These are phyloP conservation scores for Dalbergia oliveri DNA, from an alignment of 306 rosid genomes.

Conservation along the genomic window DNA sequence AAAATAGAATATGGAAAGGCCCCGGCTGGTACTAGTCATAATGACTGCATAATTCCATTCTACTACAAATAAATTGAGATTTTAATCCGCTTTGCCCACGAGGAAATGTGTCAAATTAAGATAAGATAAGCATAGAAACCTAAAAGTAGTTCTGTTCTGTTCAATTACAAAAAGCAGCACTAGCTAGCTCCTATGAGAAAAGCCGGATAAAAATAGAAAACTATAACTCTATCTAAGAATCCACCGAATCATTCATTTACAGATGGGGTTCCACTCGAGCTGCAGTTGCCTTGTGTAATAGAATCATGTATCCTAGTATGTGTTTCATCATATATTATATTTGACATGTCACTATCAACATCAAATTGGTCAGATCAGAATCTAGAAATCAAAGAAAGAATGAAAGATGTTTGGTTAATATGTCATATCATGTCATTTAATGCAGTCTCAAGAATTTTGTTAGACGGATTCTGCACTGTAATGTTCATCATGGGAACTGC, in stretches of 20 bases:
- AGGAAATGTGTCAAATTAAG: conserved; percentile 17
- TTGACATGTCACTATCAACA: conserved; percentile 19
- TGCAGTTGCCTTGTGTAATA: conserved; percentile 5
- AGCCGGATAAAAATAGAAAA: neutral
- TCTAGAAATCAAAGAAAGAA: conserved; percentile 42
- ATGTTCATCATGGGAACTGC: conserved; percentile 58
- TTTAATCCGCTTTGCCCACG: neutral
- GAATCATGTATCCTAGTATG: conserved; percentile 7
- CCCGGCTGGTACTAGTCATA: neutral
- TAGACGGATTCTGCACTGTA: conserved; percentile 70
- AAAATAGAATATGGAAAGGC: neutral
- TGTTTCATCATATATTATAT: conserved; percentile 14
- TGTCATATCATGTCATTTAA: conserved; percentile 35
- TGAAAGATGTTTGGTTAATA: conserved; percentile 23
- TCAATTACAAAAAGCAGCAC: conserved; percentile 21
- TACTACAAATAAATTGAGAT: neutral
- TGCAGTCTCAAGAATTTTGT: conserved; percentile 30
- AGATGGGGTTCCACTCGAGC: conserved; percentile 36
- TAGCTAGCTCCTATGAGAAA: neutral
- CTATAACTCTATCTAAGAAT: conserved; percentile 18
- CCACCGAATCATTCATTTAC: conserved; percentile 43
- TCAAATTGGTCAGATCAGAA: conserved; percentile 32
- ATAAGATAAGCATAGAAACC: neutral
- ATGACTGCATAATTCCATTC: conserved; percentile 7
- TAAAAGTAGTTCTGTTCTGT: neutral